Evolutionary conservation across 2,329 filamentous ascomycete species (phyloP), one percentile per base, ranked within the genome.

Genomic region (Fusarium decemcellulare): DNA sequence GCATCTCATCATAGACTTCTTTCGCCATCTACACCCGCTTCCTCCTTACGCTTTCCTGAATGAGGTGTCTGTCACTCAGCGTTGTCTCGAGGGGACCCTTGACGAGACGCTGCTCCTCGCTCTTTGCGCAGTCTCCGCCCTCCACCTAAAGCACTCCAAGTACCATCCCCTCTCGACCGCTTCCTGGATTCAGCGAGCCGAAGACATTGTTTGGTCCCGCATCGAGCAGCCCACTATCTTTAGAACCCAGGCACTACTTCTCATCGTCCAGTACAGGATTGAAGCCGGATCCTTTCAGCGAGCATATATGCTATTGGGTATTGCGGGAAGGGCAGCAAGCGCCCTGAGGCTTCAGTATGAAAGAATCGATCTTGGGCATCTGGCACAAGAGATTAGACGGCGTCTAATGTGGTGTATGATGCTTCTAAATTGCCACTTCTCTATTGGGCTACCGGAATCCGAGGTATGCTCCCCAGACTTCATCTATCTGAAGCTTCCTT

Each of bases 61-160:
- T 65, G 82, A 83, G 8, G 82, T 83, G 5, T 85, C 85, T 1
- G 80, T 86, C 16, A 85, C 85, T 80, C 82, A 86, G 64, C 77
- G 83, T 1, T 86, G 85, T 71, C 81, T 84, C 58, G 81, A 83
- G 5, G 83, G 83, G 11, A 81, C 81, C 48, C 80, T 86, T 64
- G 83, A 86, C 68, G 79, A 81, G 8, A 77, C 83, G 2, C 76
- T 87, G 5, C 27, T 62, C 18, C 11, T 76, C 83, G 5, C 77
- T 82, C 14, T 82, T 80, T 86, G 53, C 82, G 83, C 4, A 77
- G 78, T 3, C 79, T 65, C 72, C 2, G 67, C 73, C 32, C 47
- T 65, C 6, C 62, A 80, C 5, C 81, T 81, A 47, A 76, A 77
- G 10, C 82, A 84, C 16, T 6, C 67, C 57, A 8, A 71, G 68